phyloP scores from a whole-genome alignment of 306 rosid species.

The Ochetophila trinervis region DNA sequence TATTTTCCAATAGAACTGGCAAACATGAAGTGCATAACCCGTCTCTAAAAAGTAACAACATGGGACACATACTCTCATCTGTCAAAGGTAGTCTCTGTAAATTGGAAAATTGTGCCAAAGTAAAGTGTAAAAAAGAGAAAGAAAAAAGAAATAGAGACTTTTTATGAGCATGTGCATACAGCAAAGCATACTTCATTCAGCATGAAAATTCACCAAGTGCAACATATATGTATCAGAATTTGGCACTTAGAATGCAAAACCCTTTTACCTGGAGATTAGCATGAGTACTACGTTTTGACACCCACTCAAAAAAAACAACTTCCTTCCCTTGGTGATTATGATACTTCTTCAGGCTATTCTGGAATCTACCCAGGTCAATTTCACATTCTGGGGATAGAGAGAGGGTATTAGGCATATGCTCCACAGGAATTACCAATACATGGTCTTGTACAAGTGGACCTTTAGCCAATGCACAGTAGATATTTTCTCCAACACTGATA shows the following conservation, averaged over 20 bases:
- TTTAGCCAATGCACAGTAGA: constrained; percentile 90
- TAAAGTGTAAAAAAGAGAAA: too few species aligned
- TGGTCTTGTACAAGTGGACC: constrained; percentile 93
- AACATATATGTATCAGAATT: constrained; percentile 6
- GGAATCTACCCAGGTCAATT: constrained; percentile 57
- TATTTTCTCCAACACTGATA: constrained; percentile 72
- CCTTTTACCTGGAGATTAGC: constrained; percentile 91
- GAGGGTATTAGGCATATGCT: constrained; percentile 72
- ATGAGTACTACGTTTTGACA: constrained; percentile 65
- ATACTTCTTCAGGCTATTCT: constrained; percentile 60
- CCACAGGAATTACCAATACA: constrained; percentile 71
- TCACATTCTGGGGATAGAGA: constrained; percentile 57
- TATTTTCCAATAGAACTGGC: too few species aligned
- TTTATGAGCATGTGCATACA: background rate
- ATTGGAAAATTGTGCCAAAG: too few species aligned
- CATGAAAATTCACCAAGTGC: constrained; percentile 6
- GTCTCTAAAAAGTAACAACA: too few species aligned
- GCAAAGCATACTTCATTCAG: background rate
- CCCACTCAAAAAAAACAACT: constrained; percentile 91
- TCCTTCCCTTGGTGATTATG: constrained; percentile 66
- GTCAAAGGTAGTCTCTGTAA: too few species aligned
- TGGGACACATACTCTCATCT: too few species aligned
- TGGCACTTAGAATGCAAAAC: constrained; percentile 13
- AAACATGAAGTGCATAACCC: too few species aligned
- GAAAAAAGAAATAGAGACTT: too few species aligned